Percentiles rank a stretch among this genome's conserved stretches.
These are phyloP conservation scores for Xerocomus potaroensis DNA, from an alignment of 768 basidiomycete genomes.

Conservation along the genomic window DNA sequence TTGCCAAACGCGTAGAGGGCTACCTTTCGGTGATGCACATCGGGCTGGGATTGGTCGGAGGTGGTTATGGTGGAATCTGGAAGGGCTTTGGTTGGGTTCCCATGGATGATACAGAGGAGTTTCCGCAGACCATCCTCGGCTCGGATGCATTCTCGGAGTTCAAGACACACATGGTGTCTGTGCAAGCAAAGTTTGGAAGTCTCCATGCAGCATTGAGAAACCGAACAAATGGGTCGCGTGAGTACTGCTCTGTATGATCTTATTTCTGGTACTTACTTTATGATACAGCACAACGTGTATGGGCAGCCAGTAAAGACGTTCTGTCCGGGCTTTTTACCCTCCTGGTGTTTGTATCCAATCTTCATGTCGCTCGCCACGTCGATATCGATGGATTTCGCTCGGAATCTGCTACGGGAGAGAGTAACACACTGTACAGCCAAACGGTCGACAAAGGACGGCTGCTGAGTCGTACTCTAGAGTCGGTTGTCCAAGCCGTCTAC, in stretches of 20 bases:
- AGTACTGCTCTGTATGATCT: slow-evolving; percentile 7
- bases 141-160: slow-evolving; percentile 54
- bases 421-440: slow-evolving; percentile 52
- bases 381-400: slow-evolving; percentile 74
- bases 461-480: slow-evolving; percentile 68
- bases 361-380: slow-evolving; percentile 76
- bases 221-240: slow-evolving; percentile 20
- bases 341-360: slow-evolving; percentile 56
- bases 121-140: slow-evolving; percentile 45
- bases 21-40: slow-evolving; percentile 58
- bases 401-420: slow-evolving; percentile 37
- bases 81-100: slow-evolving; percentile 82
- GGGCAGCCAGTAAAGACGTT: slow-evolving; percentile 43
- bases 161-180: slow-evolving; percentile 39
- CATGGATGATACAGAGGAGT: slow-evolving; percentile 44
- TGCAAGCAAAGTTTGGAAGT: slow-evolving; percentile 48
- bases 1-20: slow-evolving; percentile 54
- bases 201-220: slow-evolving; percentile 25
- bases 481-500: slow-evolving; percentile 65
- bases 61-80: slow-evolving; percentile 73
- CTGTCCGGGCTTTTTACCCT: slow-evolving; percentile 56
- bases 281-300: slow-evolving; percentile 27
- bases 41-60: slow-evolving; percentile 77
- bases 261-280: slow-evolving; percentile 3
- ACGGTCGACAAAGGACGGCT: slow-evolving; percentile 66